Base-by-base conservation (phyloP, 2,329 filamentous ascomycete genomes). In the Fusarium newnesense region DNA sequence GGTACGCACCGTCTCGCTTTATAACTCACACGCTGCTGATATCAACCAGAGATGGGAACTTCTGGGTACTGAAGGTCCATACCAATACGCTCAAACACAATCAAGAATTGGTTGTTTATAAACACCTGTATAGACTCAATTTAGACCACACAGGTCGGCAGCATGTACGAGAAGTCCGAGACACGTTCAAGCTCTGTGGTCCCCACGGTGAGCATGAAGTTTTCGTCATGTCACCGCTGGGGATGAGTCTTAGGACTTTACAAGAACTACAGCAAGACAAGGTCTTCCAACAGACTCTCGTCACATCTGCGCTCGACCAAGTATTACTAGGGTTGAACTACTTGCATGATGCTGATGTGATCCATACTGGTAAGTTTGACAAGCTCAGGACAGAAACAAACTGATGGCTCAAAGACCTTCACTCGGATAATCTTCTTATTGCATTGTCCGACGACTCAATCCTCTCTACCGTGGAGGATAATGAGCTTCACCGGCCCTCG, bases 341-440 rank as follows among this genome's bases (percentile, higher is more conserved):
- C 52, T 70, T 80, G 4, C 78, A 80, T 39, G 74, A 77, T 8
- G 76, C 77, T 1, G 53, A 60, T 5, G 66, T 80, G 2, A 69
- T 78, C 8, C 79, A 80, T 62, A 80, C 79, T 2, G 79, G 79
- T 80, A 61, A 66, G 30, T 11, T 11, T 32, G 12, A 7, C 30
- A 32, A 30, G 9, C 28, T n/a, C n/a, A n/a, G n/a, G n/a, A n/a
- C n/a, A n/a, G n/a, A n/a, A n/a, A n/a, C n/a, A n/a, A n/a, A n/a
- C n/a, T n/a, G 11, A 32, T 32, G 30, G 8, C 7, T 32, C 30
- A n/a, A n/a, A 84, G 82, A 83, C 60, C 40, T 83, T 18, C 79
- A 83, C 32, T 76, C 81, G 3, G 79, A 78, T 19, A 84, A 84
- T 59, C 75, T 84, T 4, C 77, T 84, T 2, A 69, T 83, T 26